Evolutionary conservation across 805 yeast genomes (phyloP), one percentile per base, ranked within the genome.

Genomic region (Cyberlindnera japonica): DNA sequence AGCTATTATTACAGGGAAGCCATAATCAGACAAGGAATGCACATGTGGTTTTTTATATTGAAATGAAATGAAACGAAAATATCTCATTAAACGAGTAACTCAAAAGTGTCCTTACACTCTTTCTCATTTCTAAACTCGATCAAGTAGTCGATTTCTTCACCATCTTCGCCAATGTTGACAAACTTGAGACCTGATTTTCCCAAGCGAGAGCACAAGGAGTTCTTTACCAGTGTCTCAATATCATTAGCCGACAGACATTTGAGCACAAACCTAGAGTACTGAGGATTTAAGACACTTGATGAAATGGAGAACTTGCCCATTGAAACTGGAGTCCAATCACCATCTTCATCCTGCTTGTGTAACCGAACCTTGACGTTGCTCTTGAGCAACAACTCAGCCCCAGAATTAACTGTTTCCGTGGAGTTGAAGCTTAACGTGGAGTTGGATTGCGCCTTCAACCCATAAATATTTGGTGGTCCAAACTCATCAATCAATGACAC

Each of bases 1-100:
- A 38, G 72, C 72, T 37, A 48, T 54, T 9, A 32, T 55, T n/a
- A 44, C 49, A 11, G 56, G 56, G 12, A 52, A 50, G 35, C 38
- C 38, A n/a, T n/a, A n/a, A n/a, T n/a, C n/a, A n/a, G n/a, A 21
- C 33, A 31, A 11, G 35, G 8, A 22, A 9, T 11, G 11, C 8
- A 22, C 24, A 10, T 22, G 11, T 13, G 10, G 15, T 8, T 6
- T 29, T 30, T 32, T n/a, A 12, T n/a, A 14, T 22, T 13, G 6
- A 16, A n/a, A 24, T 33, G 22, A 14, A 33, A 33, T 16, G 23
- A 22, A 22, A 22, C 24, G 11, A 22, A 22, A 22, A 22, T 22
- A 22, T 22, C 11, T 22, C 8, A 12, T 34, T 24, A 43, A 5
- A 32, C 28, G 35, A 56, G 25, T 22, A 56, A 26, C 17, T 49